phyloP scores from a whole-genome alignment of 345 rosid genomes.

The Citrus cavaleriei region DNA sequence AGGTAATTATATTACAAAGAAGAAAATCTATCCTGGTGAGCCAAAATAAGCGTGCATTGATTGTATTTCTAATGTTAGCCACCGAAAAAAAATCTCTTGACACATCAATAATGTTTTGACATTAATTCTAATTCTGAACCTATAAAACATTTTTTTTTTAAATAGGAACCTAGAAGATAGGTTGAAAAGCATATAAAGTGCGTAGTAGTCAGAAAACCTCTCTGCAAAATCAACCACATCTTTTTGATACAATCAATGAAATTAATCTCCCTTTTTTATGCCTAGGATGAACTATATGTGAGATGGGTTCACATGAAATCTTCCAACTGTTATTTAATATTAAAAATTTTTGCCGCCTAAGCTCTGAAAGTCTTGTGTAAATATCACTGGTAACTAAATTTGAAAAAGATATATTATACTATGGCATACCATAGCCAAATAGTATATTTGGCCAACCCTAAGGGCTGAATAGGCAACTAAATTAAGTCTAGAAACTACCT shows the following conservation, averaged over 20 bases:
- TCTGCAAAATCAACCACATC: not conserved
- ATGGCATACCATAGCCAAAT: not conserved
- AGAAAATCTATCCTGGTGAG: not conserved
- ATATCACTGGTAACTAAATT: not conserved
- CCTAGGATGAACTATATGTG: not conserved
- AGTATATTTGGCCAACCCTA: not conserved
- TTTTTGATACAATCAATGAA: not conserved
- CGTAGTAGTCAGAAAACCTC: not conserved
- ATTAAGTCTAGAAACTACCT: conserved; percentile 39
- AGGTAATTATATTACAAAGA: not conserved
- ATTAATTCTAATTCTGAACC: not conserved
- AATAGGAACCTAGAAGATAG: not conserved
- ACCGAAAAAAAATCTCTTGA: not conserved
- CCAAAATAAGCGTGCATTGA: not conserved
- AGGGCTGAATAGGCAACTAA: not conserved
- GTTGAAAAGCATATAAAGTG: not conserved
- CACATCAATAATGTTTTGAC: not conserved
- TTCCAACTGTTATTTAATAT: not conserved
- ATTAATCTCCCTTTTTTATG: not conserved
- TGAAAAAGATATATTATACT: not conserved
- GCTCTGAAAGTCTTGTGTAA: not conserved
- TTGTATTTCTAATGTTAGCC: not conserved
- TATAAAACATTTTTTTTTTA: too few relatives aligned
- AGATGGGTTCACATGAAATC: not conserved
- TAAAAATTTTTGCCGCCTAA: not conserved